phyloP scores from a whole-genome alignment of 1,284 basidiomycete species.

The Trichosporon sp. region DNA sequence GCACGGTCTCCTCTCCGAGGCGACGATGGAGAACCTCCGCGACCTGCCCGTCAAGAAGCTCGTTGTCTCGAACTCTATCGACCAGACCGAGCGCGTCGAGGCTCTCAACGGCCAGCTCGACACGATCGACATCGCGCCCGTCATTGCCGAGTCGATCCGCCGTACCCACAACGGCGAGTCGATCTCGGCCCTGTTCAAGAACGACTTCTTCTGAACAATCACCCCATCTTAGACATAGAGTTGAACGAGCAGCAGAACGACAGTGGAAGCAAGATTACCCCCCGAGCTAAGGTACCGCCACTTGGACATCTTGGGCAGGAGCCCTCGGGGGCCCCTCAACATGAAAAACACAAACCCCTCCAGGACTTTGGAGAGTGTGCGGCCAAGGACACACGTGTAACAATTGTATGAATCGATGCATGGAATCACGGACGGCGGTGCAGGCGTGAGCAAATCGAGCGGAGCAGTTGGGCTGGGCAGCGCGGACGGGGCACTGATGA shows the following conservation, averaged over 20 bases:
- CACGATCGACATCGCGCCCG: conserved; percentile 80
- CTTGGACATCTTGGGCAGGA: background rate
- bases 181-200: conserved; percentile 53
- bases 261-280: conserved; percentile 2
- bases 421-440: conserved; percentile 21
- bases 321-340: background rate
- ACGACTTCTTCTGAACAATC: conserved; percentile 38
- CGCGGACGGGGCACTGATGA: no score
- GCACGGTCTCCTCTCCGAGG: conserved; percentile 87
- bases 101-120: conserved; percentile 59
- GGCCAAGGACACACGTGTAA: conserved; percentile 22
- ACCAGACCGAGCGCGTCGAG: conserved; percentile 63
- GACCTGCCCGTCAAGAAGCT: conserved; percentile 81
- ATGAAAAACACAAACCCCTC: conserved; percentile 1
- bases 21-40: conserved; percentile 74
- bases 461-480: no score
- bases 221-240: conserved; percentile 8
- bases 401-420: conserved; percentile 33
- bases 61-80: conserved; percentile 82
- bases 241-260: conserved; percentile 6
- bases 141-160: conserved; percentile 93
- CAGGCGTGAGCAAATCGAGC: background rate
- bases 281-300: background rate
- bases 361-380: conserved; percentile 18
- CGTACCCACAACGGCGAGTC: conserved; percentile 85